These are phyloP conservation scores for Penicillium frequentans DNA, from an alignment of 2,329 filamentous ascomycete species.

Conservation along the genomic window DNA sequence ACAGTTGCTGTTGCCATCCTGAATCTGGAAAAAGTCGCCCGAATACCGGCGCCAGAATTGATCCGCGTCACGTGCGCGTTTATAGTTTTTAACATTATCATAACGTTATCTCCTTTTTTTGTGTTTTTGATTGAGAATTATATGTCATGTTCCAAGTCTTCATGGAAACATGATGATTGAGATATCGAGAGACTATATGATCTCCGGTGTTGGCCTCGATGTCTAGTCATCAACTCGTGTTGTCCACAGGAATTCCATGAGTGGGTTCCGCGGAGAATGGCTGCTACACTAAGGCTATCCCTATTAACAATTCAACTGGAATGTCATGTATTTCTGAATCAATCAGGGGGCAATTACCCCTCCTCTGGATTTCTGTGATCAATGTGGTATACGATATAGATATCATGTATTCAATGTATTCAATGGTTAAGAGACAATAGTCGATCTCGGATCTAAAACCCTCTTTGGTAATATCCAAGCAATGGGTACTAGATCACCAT, in stretches of 20 bases:
- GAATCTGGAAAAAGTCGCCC: conserved; percentile 17
- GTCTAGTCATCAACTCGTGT: not conserved
- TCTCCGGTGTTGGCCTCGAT: not conserved
- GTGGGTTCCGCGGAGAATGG: conserved; percentile 1
- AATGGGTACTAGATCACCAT: not conserved
- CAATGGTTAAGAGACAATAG: not conserved
- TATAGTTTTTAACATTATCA: not conserved
- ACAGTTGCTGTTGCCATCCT: not conserved
- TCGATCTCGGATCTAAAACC: conserved; percentile 5
- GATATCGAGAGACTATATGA: not conserved
- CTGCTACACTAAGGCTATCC: not conserved
- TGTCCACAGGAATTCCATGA: not conserved
- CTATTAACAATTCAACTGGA: conserved; percentile 8
- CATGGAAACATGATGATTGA: not conserved
- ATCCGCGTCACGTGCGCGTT: conserved; percentile 20
- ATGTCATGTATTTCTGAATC: conserved; percentile 1
- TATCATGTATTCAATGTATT: not conserved
- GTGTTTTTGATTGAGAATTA: not conserved
- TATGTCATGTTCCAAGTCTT: not conserved
- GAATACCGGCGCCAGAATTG: conserved; percentile 10
- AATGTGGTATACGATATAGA: not conserved
- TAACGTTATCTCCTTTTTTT: not conserved
- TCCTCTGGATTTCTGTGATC: conserved; percentile 6
- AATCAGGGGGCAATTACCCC: not conserved
- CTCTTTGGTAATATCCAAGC: not conserved